Percentiles rank a stretch among this genome's conserved stretches.
phyloP scores from a whole-genome alignment of 2,329 filamentous ascomycete genomes.

The Periconia sp. region DNA sequence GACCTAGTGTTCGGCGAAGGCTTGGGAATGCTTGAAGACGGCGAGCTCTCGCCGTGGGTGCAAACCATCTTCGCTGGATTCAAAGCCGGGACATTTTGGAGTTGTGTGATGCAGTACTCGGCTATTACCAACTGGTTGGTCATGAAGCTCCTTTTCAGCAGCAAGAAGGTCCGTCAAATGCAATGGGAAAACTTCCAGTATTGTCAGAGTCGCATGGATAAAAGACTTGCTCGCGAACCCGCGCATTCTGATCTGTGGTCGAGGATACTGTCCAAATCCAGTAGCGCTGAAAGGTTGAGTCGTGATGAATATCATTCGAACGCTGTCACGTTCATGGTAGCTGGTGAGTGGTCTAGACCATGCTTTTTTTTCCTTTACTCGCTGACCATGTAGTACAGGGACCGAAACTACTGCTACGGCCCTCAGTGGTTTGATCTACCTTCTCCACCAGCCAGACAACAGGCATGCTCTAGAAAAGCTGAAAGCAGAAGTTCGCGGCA shows the following conservation, averaged over 20 bases:
- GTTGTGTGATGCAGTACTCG: background rate
- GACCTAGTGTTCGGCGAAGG: background rate
- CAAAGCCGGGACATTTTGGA: background rate
- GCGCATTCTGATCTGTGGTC: background rate
- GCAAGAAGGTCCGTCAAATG: background rate
- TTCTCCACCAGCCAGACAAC: conserved; percentile 19
- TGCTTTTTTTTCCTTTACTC: background rate
- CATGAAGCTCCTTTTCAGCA: background rate
- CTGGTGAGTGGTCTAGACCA: background rate
- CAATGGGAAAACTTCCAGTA: background rate
- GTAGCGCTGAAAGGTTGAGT: background rate
- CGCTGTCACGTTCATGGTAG: background rate
- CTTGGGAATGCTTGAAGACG: background rate
- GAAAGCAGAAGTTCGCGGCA: conserved; percentile 14
- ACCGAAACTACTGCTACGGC: conserved; percentile 38
- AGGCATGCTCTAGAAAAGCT: conserved; percentile 16
- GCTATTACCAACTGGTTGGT: background rate
- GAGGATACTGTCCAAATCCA: background rate
- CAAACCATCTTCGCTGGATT: background rate
- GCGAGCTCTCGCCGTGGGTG: background rate
- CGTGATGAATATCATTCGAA: background rate
- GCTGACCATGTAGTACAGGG: conserved; percentile 3
- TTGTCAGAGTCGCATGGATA: background rate
- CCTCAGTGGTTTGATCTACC: conserved; percentile 36
- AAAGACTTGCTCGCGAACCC: background rate